Percentiles rank a stretch among this genome's conserved stretches.
Evolutionary conservation across 2,329 filamentous ascomycete species (phyloP).

Genomic region (Aureobasidium sp.): DNA sequence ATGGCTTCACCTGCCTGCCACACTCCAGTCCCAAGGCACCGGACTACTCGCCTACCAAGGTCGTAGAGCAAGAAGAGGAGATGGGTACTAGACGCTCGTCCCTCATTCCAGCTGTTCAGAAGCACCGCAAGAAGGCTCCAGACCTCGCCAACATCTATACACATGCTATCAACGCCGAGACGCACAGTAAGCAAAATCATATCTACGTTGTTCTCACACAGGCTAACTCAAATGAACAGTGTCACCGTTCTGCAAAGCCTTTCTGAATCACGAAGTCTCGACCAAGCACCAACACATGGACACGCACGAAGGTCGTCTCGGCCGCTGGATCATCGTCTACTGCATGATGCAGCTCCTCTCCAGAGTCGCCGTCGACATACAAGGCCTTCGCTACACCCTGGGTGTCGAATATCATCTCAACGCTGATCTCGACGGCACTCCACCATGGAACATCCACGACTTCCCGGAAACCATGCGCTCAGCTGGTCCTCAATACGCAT

Average conservation of each 20-base stretch:
- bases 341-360: constrained; percentile 37
- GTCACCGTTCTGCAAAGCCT: constrained; percentile 17
- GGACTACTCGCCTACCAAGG: constrained; percentile 18
- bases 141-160: background rate
- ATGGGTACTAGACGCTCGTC: background rate
- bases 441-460: constrained; percentile 19
- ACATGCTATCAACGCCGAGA: background rate
- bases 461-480: background rate
- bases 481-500: background rate
- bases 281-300: constrained; percentile 28
- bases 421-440: constrained; percentile 24
- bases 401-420: constrained; percentile 36
- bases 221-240: background rate
- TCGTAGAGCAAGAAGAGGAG: background rate
- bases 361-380: constrained; percentile 36
- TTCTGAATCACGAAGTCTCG: constrained; percentile 35
- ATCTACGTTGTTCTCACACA: background rate
- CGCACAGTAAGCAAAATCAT: background rate
- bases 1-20: constrained; percentile 36
- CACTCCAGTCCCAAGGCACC: constrained; percentile 62
- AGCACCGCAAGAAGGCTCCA: background rate
- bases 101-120: constrained; percentile 4
- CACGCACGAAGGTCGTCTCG: constrained; percentile 36
- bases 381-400: constrained; percentile 31
- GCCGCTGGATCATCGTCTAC: constrained; percentile 39